Conservation (phyloP, 805 yeast species). For the Kodamaea lidongshanica region DNA sequence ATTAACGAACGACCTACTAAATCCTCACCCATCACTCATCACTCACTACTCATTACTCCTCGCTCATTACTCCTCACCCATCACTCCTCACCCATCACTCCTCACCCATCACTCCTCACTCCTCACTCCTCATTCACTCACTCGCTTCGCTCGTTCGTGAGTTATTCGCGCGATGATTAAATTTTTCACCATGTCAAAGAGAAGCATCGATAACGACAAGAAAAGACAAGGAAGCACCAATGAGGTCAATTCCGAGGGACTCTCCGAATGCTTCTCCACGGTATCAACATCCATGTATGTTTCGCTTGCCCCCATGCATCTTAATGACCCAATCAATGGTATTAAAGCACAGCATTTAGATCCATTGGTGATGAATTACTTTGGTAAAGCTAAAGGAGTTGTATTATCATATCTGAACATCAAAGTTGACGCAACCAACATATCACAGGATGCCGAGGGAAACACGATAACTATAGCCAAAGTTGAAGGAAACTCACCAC, state of each 20-base stretch:
- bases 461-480: slow-evolving; percentile 48
- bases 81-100: too few species aligned
- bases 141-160: too few species aligned
- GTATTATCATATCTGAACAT: slow-evolving; percentile 74
- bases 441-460: slow-evolving; percentile 33
- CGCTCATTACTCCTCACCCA: too few species aligned
- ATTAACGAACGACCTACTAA: too few species aligned
- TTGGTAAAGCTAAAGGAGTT: slow-evolving; percentile 68
- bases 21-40: too few species aligned
- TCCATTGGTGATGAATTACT: slow-evolving; percentile 80
- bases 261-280: slow-evolving; percentile 64
- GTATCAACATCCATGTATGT: slow-evolving; percentile 62
- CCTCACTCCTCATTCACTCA: too few species aligned
- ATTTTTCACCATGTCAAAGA: slow-evolving; percentile 7
- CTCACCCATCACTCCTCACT: too few species aligned
- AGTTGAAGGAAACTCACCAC: slow-evolving; percentile 75
- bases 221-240: slow-evolving; percentile 29
- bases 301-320: slow-evolving; percentile 80
- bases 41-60: too few species aligned
- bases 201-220: slow-evolving; percentile 10
- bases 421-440: slow-evolving; percentile 40
- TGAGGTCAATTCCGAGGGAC: slow-evolving; percentile 36
- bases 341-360: slow-evolving; percentile 84
- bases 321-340: slow-evolving; percentile 67
- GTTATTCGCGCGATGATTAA: slow-evolving; percentile 1